Base-by-base conservation (phyloP, 345 rosid genomes). In the Citrus glauca region DNA sequence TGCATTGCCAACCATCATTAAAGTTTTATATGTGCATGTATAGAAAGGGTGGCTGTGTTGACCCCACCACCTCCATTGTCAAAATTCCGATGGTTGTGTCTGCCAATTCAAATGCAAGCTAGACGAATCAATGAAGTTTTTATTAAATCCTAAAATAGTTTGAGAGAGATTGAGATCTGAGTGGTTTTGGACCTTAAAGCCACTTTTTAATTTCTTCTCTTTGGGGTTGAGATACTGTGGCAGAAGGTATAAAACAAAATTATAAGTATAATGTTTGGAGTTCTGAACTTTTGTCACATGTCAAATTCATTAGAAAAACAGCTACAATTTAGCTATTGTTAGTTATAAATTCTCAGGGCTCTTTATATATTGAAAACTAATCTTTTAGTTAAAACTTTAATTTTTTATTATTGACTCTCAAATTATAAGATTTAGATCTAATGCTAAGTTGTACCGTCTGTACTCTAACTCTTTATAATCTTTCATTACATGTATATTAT, bases 51-150 rank as follows among this genome's bases (percentile, higher is more conserved):
- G 79, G 76, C 10, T 48, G 66, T 42, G 73, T 81, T 66, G 80
- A 78, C 80, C 80, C 80, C 84, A 84, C 82, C 69, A 65, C 71
- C 74, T 56, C 55, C 69, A 55, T 56, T 56, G 77, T 75, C 71
- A 42, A 78, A 24, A 10, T 69, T 73, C 76, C 77, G 50, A 78
- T 82, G 33, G 76, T 74, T 74, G 66, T 77, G 81, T 77, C 86
- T 81, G 76, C 82, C 84, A 81, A 66, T 73, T 83, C 45, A 33
- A 50, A 48, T 55, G 74, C 76, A 77, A 74, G 27, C 74, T 14
- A 62, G 55, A 69, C 57, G 81, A 77, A 83, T 83, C 81, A 48
- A 69, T 9, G 77, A 83, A 73, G 37, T 28, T 66, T 48, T 30
- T 32, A 0, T 33, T 17, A 70, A 69, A 55, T 37, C 74, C 32